A percentile compares a stretch with the other conserved stretches of the same genome.
These are phyloP conservation scores for Cicer chorassanicum DNA, from an alignment of 306 rosid species.

Conservation along the genomic window DNA sequence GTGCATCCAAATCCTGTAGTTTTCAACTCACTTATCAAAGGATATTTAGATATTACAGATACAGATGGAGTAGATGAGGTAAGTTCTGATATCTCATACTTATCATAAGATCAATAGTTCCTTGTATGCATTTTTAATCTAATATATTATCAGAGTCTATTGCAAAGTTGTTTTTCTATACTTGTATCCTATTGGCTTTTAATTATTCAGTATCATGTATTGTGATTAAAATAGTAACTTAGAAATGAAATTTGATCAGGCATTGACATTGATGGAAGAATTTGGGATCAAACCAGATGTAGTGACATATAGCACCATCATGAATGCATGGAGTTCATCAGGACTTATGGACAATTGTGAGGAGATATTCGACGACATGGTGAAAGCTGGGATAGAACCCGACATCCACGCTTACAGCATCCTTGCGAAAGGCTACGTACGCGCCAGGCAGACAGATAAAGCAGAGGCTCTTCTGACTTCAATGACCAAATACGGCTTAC, in stretches of 20 bases:
- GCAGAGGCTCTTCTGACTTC: conserved; percentile 73
- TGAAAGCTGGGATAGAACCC: conserved; percentile 75
- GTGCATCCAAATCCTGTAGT: conserved; percentile 80
- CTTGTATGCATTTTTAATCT: neutral
- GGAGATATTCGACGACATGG: conserved; percentile 87
- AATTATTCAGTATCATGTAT: conserved; percentile 17
- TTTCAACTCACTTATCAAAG: conserved; percentile 90
- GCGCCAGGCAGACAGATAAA: conserved; percentile 73
- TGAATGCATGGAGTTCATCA: conserved; percentile 93
- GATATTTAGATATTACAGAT: conserved; percentile 74
- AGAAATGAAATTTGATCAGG: conserved; percentile 60
- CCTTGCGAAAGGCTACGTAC: conserved; percentile 94
- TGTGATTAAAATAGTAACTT: conserved; percentile 36
- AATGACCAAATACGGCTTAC: conserved; percentile 70
- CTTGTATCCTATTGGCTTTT: conserved; percentile 16
- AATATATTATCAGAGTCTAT: neutral
- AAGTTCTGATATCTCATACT: conserved; percentile 29
- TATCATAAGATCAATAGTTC: conserved; percentile 21
- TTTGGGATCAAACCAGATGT: conserved; percentile 91
- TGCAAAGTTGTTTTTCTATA: conserved; percentile 21
- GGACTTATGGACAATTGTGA: conserved; percentile 84
- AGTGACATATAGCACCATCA: conserved; percentile 91
- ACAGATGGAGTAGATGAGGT: conserved; percentile 81
- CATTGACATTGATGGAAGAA: conserved; percentile 88
- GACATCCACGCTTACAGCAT: conserved; percentile 85